Conservation (phyloP, 2,329 filamentous ascomycete species). For the Fusarium sp. region DNA sequence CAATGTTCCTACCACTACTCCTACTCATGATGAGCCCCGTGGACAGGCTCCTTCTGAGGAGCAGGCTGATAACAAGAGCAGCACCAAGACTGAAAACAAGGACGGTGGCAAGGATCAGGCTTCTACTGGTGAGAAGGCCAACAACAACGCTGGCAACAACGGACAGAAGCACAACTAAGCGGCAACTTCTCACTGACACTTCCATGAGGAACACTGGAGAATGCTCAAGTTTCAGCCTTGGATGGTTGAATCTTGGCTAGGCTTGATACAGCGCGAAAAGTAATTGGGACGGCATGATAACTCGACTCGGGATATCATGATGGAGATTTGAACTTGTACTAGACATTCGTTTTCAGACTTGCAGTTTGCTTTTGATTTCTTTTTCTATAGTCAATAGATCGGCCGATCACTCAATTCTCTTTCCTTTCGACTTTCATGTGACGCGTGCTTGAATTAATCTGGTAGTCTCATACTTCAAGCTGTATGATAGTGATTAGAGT, state of each 20-base stretch:
- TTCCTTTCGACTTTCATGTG: accelerated
- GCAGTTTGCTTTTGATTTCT: background rate
- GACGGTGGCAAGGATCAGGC: too few species aligned
- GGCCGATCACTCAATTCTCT: conserved; percentile 2
- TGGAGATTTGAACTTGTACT: background rate
- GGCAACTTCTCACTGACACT: background rate
- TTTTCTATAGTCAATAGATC: conserved; percentile 14
- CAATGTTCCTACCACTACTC: too few species aligned
- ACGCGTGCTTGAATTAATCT: accelerated
- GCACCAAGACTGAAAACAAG: background rate
- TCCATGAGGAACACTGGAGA: background rate
- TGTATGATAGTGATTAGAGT: background rate
- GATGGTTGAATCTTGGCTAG: too few species aligned
- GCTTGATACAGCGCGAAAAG: background rate
- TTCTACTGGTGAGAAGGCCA: background rate
- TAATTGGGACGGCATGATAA: background rate
- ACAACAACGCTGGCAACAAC: background rate
- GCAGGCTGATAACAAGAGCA: background rate
- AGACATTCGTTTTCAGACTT: background rate
- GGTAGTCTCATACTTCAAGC: too few species aligned
- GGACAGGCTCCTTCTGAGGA: too few species aligned
- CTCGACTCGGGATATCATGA: background rate
- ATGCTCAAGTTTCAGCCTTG: background rate
- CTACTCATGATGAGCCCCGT: too few species aligned
- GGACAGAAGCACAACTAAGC: conserved; percentile 1